Evolutionary conservation across 441 rosid species (phyloP), one percentile per base, ranked within the genome.

Genomic region (Jatropha podagrica): DNA sequence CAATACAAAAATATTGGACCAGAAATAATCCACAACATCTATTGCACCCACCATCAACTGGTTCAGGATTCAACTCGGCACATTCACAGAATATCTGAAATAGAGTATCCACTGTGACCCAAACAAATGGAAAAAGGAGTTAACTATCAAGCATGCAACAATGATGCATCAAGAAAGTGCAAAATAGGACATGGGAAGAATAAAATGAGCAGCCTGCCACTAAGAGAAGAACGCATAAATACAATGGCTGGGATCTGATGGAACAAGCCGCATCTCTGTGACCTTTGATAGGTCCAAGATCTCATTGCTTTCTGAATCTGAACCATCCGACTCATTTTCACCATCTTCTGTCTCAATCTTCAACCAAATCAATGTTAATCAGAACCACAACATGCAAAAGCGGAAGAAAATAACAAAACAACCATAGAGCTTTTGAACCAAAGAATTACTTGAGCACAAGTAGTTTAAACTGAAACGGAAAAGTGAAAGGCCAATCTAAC

Each of bases 41-140:
- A 32, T 49, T 74, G 74, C 14, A 58, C 83, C 79, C 78, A 92
- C 96, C 95, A 81, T 88, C 89, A 72, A 87, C 54, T 15, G 95
- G 97, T 75, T 93, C 97, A 1, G 99, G 98, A 86, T 96, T 96
- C 59, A 96, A 87, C 85, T 93, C 97, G 27, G 99, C 97, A 68
- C 99, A 91, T 81, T 92, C 91, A 4, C 97, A 96, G 77, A 96
- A 92, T 49, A 91, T 76, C 79, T 90, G 91, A 84, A 96, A 96
- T 68, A 96, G 76, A 58, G 84, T 86, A 81, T 92, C 96, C 97
- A 96, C 98, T 96, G 74, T 68, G 74, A 82, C 5, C 66, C 42
- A 76, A 71, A 42, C 74, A 54, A 78, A 55, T 46, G 71, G 78
- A 2, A 42, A 26, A 56, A 12, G 1, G 10, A 26, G 27, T 44